These are phyloP conservation scores for Neonectria ditissima DNA, from an alignment of 2,329 filamentous ascomycete genomes.

Conservation along the genomic window DNA sequence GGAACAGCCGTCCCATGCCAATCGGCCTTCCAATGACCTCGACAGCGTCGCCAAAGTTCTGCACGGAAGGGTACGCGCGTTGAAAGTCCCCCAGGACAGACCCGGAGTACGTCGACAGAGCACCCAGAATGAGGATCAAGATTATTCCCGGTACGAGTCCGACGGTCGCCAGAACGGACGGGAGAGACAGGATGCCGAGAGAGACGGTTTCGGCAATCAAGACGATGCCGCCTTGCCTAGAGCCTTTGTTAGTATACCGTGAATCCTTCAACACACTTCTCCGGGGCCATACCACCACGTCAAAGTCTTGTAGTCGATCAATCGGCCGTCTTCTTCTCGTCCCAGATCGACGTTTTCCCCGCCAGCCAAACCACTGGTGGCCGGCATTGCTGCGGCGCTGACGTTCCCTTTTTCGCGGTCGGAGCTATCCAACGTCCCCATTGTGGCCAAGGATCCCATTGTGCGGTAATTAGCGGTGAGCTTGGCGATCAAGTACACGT, in stretches of 20 bases:
- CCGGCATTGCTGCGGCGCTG: neutral
- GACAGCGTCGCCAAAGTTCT: conserved; percentile 75
- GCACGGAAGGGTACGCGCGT: conserved; percentile 74
- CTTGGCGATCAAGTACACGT: neutral
- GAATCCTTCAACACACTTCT: neutral
- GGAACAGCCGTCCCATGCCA: conserved; percentile 64
- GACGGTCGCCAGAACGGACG: conserved; percentile 77
- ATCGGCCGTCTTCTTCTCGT: conserved; percentile 31
- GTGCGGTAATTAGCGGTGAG: too few species aligned
- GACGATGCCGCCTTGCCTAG: conserved; percentile 59
- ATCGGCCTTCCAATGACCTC: conserved; percentile 62
- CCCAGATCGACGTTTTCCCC: conserved; percentile 17
- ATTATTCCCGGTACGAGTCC: conserved; percentile 80
- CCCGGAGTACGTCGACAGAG: conserved; percentile 75
- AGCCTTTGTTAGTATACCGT: rapidly evolving
- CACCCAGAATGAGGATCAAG: conserved; percentile 73
- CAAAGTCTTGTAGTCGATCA: conserved; percentile 53
- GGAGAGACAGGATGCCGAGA: conserved; percentile 75
- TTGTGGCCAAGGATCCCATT: neutral
- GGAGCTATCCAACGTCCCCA: neutral
- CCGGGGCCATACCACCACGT: conserved; percentile 52
- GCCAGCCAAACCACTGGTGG: neutral
- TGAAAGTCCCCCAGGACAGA: conserved; percentile 74
- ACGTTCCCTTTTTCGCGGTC: neutral
- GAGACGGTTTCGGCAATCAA: conserved; percentile 60